Conservation (phyloP, 2,329 filamentous ascomycete species). For the Diatrype stigma region DNA sequence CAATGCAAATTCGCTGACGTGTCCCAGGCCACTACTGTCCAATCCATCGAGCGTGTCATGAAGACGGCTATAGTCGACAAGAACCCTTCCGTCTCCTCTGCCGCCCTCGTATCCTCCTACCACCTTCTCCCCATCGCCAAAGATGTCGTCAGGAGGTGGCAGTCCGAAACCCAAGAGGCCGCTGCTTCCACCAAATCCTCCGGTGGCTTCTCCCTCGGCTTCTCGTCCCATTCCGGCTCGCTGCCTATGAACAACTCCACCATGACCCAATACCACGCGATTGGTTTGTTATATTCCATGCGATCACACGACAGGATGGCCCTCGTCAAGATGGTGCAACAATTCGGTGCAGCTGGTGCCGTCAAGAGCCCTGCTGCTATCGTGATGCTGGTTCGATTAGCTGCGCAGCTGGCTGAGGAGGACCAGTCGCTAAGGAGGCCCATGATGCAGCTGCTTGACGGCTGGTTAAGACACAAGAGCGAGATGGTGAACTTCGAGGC, state of each 20-base stretch:
- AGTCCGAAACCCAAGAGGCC: slow-evolving; percentile 96
- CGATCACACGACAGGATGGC: slow-evolving; percentile 96
- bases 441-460: slow-evolving; percentile 95
- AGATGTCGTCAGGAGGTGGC: slow-evolving; percentile 95
- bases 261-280: slow-evolving; percentile 98
- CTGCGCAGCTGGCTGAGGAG: slow-evolving; percentile 90
- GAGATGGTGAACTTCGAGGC: slow-evolving; percentile 99
- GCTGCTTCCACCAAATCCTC: slow-evolving; percentile 86
- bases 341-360: slow-evolving; percentile 85
- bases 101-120: slow-evolving; percentile 93
- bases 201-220: slow-evolving; percentile 85
- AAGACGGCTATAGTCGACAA: slow-evolving; percentile 99
- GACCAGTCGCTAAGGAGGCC: slow-evolving; percentile 84
- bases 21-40: slow-evolving; percentile 79
- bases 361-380: slow-evolving; percentile 93
- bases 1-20: slow-evolving; percentile 13
- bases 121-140: slow-evolving; percentile 93
- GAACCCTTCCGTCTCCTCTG: slow-evolving; percentile 94
- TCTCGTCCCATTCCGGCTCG: slow-evolving; percentile 73
- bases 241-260: slow-evolving; percentile 86
- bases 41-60: slow-evolving; percentile 96
- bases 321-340: slow-evolving; percentile 99
- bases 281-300: slow-evolving; percentile 97
- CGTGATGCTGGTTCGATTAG: slow-evolving; percentile 86
- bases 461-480: slow-evolving; percentile 96